Evolutionary conservation across 2,329 filamentous ascomycete species (phyloP).

Genomic region (Ophiostoma sp.): DNA sequence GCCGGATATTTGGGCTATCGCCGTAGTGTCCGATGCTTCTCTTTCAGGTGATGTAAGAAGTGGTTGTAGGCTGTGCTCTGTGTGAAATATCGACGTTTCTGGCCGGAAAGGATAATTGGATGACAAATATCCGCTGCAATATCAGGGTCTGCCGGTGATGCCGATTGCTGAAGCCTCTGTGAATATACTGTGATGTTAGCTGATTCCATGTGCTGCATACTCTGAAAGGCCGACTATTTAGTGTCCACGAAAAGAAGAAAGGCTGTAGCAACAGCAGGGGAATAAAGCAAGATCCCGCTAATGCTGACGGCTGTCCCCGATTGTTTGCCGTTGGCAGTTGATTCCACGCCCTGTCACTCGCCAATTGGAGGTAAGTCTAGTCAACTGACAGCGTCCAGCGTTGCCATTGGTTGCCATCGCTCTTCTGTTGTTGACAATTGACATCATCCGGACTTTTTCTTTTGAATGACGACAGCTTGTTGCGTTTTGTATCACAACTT

Average conservation of each 20-base stretch:
- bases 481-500: background rate
- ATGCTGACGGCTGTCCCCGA: background rate
- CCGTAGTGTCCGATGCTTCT: background rate
- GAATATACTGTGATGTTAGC: background rate
- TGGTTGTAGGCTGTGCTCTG: background rate
- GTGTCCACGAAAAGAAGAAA: background rate
- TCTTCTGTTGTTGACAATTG: background rate
- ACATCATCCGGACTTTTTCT: background rate
- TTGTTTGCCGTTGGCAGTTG: background rate
- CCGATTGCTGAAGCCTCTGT: background rate
- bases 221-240: background rate
- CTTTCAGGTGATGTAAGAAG: background rate
- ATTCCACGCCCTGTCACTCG: background rate
- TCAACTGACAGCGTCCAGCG: background rate
- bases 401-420: background rate
- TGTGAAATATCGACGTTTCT: background rate
- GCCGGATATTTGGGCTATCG: background rate
- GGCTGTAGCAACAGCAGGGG: background rate
- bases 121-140: background rate
- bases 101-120: background rate
- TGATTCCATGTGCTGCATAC: slow-evolving; percentile 9
- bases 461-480: background rate
- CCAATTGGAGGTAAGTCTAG: background rate
- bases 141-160: background rate
- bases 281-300: background rate